A percentile compares a stretch with the other conserved stretches of the same genome.
Evolutionary conservation across 805 yeast species (phyloP).

Genomic region (Cyberlindnera subsufficiens): DNA sequence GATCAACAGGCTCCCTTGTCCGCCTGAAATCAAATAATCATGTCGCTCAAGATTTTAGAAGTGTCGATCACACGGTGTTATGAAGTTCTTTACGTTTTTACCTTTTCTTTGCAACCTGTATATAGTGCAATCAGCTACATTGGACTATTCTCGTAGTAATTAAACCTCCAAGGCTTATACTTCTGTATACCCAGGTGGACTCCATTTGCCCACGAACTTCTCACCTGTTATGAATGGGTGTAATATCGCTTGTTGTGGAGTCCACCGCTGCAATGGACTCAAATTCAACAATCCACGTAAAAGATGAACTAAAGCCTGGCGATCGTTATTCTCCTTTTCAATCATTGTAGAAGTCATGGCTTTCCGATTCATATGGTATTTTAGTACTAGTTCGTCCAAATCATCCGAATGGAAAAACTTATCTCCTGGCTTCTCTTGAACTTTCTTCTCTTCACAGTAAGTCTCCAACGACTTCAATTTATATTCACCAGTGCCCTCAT

Average conservation of each 20-base stretch:
- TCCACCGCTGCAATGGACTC: slow-evolving; percentile 92
- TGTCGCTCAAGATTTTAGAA: no score
- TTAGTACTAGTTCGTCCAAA: slow-evolving; percentile 67
- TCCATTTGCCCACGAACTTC: slow-evolving; percentile 48
- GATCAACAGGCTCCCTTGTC: slow-evolving; percentile 24
- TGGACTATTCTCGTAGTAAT: background rate
- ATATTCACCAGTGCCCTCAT: slow-evolving; percentile 15
- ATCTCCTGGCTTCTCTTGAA: slow-evolving; percentile 72
- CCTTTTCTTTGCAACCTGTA: slow-evolving; percentile 1
- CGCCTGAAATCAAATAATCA: slow-evolving; percentile 4
- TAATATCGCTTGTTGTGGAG: slow-evolving; percentile 89
- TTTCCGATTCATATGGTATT: slow-evolving; percentile 63
- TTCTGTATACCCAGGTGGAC: slow-evolving; percentile 37
- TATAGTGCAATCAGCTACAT: background rate
- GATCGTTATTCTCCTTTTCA: slow-evolving; percentile 69
- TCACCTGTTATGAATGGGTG: slow-evolving; percentile 84
- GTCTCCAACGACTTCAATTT: slow-evolving; percentile 36
- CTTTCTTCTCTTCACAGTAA: slow-evolving; percentile 45
- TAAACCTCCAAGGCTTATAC: background rate
- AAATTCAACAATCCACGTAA: slow-evolving; percentile 69
- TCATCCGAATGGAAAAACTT: slow-evolving; percentile 67
- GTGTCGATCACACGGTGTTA: no score
- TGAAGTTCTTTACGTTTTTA: background rate
- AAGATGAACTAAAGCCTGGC: slow-evolving; percentile 72
- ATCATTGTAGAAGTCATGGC: slow-evolving; percentile 40